Evolutionary conservation across 2,329 filamentous ascomycete species (phyloP), one percentile per base, ranked within the genome.

Genomic region (Aspergillus latus): DNA sequence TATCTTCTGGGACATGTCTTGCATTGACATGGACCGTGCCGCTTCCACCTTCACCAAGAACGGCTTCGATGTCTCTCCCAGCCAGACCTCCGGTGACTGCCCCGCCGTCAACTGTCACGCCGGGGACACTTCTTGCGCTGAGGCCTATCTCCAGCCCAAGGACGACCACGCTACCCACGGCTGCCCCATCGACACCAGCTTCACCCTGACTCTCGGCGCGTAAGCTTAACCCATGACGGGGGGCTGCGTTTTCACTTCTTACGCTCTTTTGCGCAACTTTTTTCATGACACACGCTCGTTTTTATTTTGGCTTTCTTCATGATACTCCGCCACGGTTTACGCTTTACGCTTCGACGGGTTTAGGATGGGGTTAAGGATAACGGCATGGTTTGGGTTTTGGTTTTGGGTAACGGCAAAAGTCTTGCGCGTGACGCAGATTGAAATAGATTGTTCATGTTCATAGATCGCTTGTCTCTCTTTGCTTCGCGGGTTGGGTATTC

Each of bases 111-210:
- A 63, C 54, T 77, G 74, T 64, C 43, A 54, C 29, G 66, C 73
- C 26, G 73, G 73, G 40, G 72, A 73, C 46, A 28, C 49, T n/a
- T 56, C 61, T 15, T 77, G 74, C 61, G 62, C 68, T 15, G 68
- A 69, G 51, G 74, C 72, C 44, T 77, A 77, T 63, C 68, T 75
- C 63, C 54, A 70, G 59, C 73, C 73, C 11, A 64, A 66, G 26
- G 74, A 76, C 63, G 66, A 76, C 66, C 65, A 70, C 37, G 74
- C 74, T 39, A 77, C 74, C 43, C 71, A 76, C 59, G 70, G 72
- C 52, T 77, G 74, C 65, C 66, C 70, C 42, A 66, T 69, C 54
- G 44, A 66, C 57, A 67, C 72, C 48, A 62, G 65, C 49, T 68
- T 77, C 52, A 59, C 61, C 21, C 55, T 77, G 48, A 66, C 60